A percentile compares a stretch with the other conserved stretches of the same genome.
These are phyloP conservation scores for Annulohypoxylon moriforme DNA, from an alignment of 495 filamentous ascomycete species.

Conservation along the genomic window DNA sequence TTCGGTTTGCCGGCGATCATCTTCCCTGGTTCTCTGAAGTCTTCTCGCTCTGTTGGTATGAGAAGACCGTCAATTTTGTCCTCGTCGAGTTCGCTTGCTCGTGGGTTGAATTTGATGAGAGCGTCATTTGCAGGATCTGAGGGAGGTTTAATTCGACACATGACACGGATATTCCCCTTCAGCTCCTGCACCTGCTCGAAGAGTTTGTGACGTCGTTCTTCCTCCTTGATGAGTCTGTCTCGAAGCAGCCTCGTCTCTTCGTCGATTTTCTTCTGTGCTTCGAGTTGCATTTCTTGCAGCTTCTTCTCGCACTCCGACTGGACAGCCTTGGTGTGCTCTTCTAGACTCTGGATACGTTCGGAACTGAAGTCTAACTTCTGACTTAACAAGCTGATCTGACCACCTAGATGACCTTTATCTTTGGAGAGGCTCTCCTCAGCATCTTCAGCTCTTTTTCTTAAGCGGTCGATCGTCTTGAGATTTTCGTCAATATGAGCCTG, in stretches of 20 bases:
- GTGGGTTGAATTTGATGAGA: constrained; percentile 46
- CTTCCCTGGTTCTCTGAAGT: constrained; percentile 82
- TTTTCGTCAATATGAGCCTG: constrained; percentile 45
- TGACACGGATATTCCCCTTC: constrained; percentile 99
- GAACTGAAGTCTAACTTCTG: constrained; percentile 46
- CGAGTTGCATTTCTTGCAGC: constrained; percentile 49
- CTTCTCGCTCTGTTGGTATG: constrained; percentile 82
- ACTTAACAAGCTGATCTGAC: constrained; percentile 48
- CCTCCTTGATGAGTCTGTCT: constrained; percentile 88
- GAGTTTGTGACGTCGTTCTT: constrained; percentile 88
- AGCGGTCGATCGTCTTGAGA: constrained; percentile 47
- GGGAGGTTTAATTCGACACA: constrained; percentile 93
- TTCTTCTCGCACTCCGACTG: constrained; percentile 52
- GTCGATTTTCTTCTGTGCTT: constrained; percentile 47
- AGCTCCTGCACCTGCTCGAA: constrained; percentile 98
- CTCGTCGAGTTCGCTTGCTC: constrained; percentile 65
- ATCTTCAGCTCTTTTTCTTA: constrained; percentile 48
- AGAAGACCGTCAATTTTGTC: constrained; percentile 84
- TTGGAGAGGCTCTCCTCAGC: constrained; percentile 49
- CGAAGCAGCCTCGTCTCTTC: constrained; percentile 55
- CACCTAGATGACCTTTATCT: constrained; percentile 48
- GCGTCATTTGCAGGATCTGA: constrained; percentile 55
- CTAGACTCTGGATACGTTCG: constrained; percentile 62
- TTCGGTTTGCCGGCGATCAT: constrained; percentile 86
- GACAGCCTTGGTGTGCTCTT: constrained; percentile 77